Evolutionary conservation across 1,284 basidiomycete species (phyloP).

Genomic region (Ganoderma sinense): DNA sequence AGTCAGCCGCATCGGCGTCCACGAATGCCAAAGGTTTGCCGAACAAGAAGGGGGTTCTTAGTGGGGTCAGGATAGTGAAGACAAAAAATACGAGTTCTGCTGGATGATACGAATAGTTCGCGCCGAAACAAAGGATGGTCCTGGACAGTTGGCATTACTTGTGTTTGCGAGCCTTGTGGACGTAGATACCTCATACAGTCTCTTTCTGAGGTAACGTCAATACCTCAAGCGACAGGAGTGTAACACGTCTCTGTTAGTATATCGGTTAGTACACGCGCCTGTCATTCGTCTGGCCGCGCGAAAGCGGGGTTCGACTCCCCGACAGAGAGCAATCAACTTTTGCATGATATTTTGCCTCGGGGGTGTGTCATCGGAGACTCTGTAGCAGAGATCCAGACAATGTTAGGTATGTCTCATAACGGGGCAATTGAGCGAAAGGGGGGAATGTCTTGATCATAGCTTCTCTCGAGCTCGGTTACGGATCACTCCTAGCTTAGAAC

Average conservation of each 20-base stretch:
- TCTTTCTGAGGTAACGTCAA: neutral
- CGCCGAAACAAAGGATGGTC: too few species aligned
- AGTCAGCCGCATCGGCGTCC: neutral
- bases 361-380: too few species aligned
- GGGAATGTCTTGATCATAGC: too few species aligned
- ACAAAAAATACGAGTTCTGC: conserved; percentile 1
- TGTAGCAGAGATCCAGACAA: too few species aligned
- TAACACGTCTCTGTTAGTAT: conserved; percentile 25
- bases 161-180: too few species aligned
- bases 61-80: conserved; percentile 30
- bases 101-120: conserved; percentile 1
- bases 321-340: conserved; percentile 37
- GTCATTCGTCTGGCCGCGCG: conserved; percentile 37
- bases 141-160: neutral
- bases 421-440: neutral
- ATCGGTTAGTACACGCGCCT: conserved; percentile 34
- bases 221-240: neutral
- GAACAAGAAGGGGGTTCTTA: conserved; percentile 19
- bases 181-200: too few species aligned
- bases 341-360: too few species aligned
- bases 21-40: conserved; percentile 9
- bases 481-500: neutral
- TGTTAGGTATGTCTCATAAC: too few species aligned
- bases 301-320: conserved; percentile 50
- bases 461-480: neutral